Conservation (phyloP, 192 early-diverging fungal species). For the Backusella macrospora region DNA sequence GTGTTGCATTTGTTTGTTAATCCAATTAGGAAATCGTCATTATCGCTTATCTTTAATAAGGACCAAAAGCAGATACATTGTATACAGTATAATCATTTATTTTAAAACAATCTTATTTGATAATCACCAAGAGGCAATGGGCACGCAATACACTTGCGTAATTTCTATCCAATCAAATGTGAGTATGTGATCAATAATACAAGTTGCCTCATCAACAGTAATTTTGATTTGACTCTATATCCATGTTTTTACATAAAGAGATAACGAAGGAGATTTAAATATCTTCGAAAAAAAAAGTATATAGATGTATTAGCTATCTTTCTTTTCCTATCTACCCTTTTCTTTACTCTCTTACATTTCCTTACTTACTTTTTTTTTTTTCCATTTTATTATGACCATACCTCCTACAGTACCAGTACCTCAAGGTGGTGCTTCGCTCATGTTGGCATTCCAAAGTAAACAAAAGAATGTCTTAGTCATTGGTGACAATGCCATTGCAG, state of each 20-base stretch:
- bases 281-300: conserved; percentile 54
- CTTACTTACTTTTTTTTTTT: neutral
- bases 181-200: neutral
- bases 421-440: conserved; percentile 50
- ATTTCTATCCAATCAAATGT: conserved; percentile 27
- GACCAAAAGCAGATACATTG: neutral
- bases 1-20: neutral
- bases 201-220: conserved; percentile 26
- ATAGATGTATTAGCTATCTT: conserved; percentile 54
- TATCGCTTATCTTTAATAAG: neutral
- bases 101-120: neutral
- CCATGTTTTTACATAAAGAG: conserved; percentile 1
- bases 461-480: conserved; percentile 66
- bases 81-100: neutral
- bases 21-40: neutral
- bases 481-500: conserved; percentile 65
- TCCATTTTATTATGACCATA: conserved; percentile 12
- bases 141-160: conserved; percentile 22
- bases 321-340: neutral
- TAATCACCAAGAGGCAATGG: neutral
- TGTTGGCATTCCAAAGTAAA: conserved; percentile 61
- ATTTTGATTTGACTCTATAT: conserved; percentile 27
- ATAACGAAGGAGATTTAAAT: conserved; percentile 18
- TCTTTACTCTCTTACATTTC: conserved; percentile 51
- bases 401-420: conserved; percentile 26